Conservation (phyloP, 768 basidiomycete species). For the Dacryopinax primogenitus region DNA sequence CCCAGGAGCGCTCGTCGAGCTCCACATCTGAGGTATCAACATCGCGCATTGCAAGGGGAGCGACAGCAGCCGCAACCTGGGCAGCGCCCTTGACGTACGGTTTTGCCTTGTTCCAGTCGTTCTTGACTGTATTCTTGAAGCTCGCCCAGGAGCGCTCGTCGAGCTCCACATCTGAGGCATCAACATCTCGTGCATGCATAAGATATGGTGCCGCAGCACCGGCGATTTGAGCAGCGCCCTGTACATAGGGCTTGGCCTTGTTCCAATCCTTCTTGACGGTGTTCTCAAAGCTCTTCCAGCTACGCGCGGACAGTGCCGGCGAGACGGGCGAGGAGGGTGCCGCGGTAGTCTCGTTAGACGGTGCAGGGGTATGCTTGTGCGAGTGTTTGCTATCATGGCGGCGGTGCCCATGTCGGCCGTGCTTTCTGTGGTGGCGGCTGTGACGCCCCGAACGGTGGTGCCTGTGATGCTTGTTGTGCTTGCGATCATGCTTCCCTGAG, state of each 20-base stretch:
- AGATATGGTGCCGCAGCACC: background rate
- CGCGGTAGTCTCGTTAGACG: too few relatives aligned
- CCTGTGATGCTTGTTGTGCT: too few relatives aligned
- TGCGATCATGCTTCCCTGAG: too few relatives aligned
- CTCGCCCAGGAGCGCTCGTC: background rate
- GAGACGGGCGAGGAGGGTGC: too few relatives aligned
- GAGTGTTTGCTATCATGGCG: too few relatives aligned
- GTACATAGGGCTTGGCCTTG: background rate
- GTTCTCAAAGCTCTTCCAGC: background rate
- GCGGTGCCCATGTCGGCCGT: too few relatives aligned
- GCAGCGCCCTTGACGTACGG: background rate
- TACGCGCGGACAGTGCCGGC: background rate
- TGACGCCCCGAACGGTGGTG: too few relatives aligned
- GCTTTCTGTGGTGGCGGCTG: too few relatives aligned
- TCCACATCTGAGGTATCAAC: background rate
- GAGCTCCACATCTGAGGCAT: background rate
- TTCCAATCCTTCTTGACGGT: background rate
- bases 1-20: background rate
- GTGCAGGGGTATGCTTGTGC: too few relatives aligned
- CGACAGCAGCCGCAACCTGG: background rate
- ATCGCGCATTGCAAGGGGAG: background rate
- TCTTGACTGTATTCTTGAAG: background rate
- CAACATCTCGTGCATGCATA: background rate
- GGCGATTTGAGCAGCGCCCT: background rate
- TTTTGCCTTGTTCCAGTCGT: background rate